These are phyloP conservation scores for Phialophora chinensis DNA, from an alignment of 2,329 filamentous ascomycete genomes.

Conservation along the genomic window DNA sequence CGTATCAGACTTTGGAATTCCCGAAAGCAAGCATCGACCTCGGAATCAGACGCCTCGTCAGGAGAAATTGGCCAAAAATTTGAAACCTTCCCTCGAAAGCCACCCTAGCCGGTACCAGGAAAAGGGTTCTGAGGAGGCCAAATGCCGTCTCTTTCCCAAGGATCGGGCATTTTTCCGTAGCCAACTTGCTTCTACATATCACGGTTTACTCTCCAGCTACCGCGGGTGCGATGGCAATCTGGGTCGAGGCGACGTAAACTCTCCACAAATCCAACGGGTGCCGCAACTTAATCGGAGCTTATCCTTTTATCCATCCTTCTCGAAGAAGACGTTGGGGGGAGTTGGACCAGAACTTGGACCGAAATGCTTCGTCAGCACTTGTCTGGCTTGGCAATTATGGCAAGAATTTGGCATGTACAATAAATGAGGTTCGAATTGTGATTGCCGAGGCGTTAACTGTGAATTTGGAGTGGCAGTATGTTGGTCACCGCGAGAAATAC, in stretches of 20 bases:
- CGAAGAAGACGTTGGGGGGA: not conserved
- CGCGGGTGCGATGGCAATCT: conserved; percentile 7
- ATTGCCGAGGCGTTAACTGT: not conserved
- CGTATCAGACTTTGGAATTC: not conserved
- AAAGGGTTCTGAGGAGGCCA: not conserved
- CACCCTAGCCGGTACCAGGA: not conserved
- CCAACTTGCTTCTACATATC: conserved; percentile 3
- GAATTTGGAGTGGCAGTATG: not conserved
- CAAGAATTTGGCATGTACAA: not conserved
- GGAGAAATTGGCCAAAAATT: not conserved
- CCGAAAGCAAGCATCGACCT: not conserved
- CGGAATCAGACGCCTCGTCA: not conserved
- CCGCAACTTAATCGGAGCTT: conserved; percentile 2
- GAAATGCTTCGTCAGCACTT: not conserved
- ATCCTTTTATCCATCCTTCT: conserved; percentile 10
- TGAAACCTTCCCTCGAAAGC: not conserved
- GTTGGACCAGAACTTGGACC: not conserved
- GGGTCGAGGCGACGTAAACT: not conserved
- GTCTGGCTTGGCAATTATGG: not conserved
- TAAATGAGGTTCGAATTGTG: not conserved
- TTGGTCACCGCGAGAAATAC: not conserved
- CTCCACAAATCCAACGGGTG: conserved; percentile 13
- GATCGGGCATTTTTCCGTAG: conserved; percentile 5
- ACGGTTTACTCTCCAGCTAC: conserved; percentile 1
- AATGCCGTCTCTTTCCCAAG: conserved; percentile 3